A percentile compares a stretch with the other conserved stretches of the same genome.
These are phyloP conservation scores for Apiotrichum montevideense DNA, from an alignment of 1,284 basidiomycete genomes.

Conservation along the genomic window DNA sequence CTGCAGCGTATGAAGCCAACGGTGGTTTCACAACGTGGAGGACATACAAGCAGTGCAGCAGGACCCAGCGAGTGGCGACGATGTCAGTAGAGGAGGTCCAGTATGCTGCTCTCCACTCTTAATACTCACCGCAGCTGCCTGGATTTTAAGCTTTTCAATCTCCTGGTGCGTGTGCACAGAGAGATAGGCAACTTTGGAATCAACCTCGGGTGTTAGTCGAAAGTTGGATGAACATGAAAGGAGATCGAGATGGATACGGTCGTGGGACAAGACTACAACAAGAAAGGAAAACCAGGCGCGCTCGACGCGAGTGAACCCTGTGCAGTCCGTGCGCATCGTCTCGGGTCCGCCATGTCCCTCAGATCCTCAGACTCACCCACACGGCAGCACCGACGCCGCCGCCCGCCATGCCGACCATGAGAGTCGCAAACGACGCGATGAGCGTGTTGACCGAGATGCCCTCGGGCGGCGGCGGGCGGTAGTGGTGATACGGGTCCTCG, in stretches of 20 bases:
- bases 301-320: background rate
- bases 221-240: too few species aligned
- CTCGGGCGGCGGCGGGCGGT: background rate
- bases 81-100: too few species aligned
- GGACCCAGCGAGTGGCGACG: too few species aligned
- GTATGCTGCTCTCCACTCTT: background rate
- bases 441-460: background rate
- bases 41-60: too few species aligned
- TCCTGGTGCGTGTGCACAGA: background rate
- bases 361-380: background rate
- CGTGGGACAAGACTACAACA: too few species aligned
- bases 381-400: background rate
- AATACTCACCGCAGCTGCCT: background rate
- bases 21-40: too few species aligned
- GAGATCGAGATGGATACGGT: too few species aligned
- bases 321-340: background rate
- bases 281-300: too few species aligned
- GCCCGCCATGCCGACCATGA: background rate
- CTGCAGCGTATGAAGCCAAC: background rate
- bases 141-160: background rate
- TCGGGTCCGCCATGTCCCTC: too few species aligned
- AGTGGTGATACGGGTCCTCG: too few species aligned
- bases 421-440: background rate
- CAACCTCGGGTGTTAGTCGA: background rate
- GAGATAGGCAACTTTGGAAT: background rate